Evolutionary conservation across 2,329 filamentous ascomycete genomes (phyloP), one percentile per base, ranked within the genome.

Genomic region (Cladophialophora psammophila): DNA sequence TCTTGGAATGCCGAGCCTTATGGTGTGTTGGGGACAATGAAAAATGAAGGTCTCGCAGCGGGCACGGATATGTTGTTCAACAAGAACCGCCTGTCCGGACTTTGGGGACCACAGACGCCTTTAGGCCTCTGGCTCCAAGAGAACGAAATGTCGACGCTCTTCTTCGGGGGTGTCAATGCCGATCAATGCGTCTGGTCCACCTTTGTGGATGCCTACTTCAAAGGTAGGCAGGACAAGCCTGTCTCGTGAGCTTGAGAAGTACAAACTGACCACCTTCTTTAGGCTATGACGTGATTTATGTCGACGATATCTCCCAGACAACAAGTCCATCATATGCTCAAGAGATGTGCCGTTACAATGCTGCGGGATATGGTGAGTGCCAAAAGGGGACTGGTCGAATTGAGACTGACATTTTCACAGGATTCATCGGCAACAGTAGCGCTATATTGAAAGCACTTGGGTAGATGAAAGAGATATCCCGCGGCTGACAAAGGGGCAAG

Each of bases 121-220:
- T 75, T 85, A 50, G 80, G 79, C 64, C 73, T 75, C 48, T 80
- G 78, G 45, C 72, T 87, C 64, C 72, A 78, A 60, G 64, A 75
- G 55, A 69, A 78, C 58, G 76, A 78, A 0, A 79, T 80, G 64
- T 80, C 69, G 45, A 87, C 84, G 13, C 73, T 88, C 50, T 72
- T 89, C 26, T 87, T 88, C 69, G 77, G 83, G 0, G 86, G 86
- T 0, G 86, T 87, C n/a, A 88, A 88, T 72, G 87, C 86, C 5
- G 86, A 88, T 75, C 86, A 88, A 73, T 88, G 86, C 72, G 86
- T 88, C 15, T 78, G 83, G 45, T 84, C 84, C 0, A 87, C 85
- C 5, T 76, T 87, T 64, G 78, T 80, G 56, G 85, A 88, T 75
- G 84, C 82, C 2, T 86, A 84, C 71, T 84, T 80, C 72, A 81